Base-by-base conservation (phyloP, 305 asterid genomes). In the Fraxinus platypoda region DNA sequence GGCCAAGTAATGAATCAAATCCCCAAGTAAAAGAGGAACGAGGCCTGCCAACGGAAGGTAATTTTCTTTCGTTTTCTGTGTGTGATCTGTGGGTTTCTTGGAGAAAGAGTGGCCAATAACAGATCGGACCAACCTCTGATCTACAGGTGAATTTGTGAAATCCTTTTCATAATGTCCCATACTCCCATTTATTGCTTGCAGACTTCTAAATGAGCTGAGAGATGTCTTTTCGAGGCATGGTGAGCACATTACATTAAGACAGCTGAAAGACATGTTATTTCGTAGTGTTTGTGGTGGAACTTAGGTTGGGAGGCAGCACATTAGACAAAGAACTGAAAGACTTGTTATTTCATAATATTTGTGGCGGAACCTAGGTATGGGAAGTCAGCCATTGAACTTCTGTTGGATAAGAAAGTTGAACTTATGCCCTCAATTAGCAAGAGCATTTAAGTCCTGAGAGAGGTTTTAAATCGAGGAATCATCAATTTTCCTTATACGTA, bases 41-140 rank as follows among this genome's bases (percentile, higher is more conserved):
- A 54, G 79, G 83, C 87, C 81, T 68, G 82, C 77, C 84, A 46
- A 68, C 76, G 15, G 89, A 91, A 91, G 98, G 98, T 93, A 21
- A 70, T 88, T 83, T 62, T 38, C 49, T 34, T 78, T 43, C 9
- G 6, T 13, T 31, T 81, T 19, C 57, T 72, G 34, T 78, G 81
- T 49, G 8, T 52, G n/a, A 35, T 76, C 70, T 73, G 49, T 38
- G 77, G 54, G 13, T 35, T 46, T 75, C 26, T 80, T 15, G 26
- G 52, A 71, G 77, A 26, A 71, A 77, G 49, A 23, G 19, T 34
- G 8, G 21, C 41, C 21, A 30, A 30, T 17, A 62, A 62, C 17
- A 62, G 6, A 62, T 21, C 33, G 23, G 72, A 30, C 41, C 75
- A 70, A 1, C 11, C 75, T 28, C n/a, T 70, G 38, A 70, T 70